These are phyloP conservation scores for Lasiodiplodia gonubiensis DNA, from an alignment of 2,329 filamentous ascomycete species.

Conservation along the genomic window DNA sequence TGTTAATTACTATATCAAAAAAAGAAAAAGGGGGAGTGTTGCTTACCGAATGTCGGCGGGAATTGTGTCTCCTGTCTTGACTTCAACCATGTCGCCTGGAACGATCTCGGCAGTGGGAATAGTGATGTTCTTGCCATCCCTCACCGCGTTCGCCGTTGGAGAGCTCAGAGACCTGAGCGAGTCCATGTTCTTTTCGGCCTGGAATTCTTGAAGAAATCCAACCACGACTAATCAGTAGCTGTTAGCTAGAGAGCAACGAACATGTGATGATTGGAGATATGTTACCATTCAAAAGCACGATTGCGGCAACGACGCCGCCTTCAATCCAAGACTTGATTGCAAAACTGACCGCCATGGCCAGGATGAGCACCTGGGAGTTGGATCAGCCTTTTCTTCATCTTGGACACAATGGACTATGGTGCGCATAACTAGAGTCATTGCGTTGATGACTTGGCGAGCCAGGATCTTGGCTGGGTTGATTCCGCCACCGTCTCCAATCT, in stretches of 20 bases:
- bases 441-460: slow-evolving; percentile 74
- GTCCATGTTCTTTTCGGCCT: slow-evolving; percentile 58
- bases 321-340: slow-evolving; percentile 56
- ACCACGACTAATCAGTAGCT: slow-evolving; percentile 41
- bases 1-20: not conserved
- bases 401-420: slow-evolving; percentile 4
- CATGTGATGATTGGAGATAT: too few species aligned
- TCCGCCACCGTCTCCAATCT: slow-evolving; percentile 70
- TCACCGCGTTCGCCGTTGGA: slow-evolving; percentile 54
- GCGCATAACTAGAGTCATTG: slow-evolving; percentile 71
- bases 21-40: not conserved
- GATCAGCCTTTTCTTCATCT: slow-evolving; percentile 23
- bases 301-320: slow-evolving; percentile 54
- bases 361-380: slow-evolving; percentile 46
- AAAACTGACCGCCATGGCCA: slow-evolving; percentile 57
- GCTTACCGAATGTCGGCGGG: slow-evolving; percentile 67
- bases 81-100: slow-evolving; percentile 68
- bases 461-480: slow-evolving; percentile 75
- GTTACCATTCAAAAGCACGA: slow-evolving; percentile 49
- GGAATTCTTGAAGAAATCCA: slow-evolving; percentile 54
- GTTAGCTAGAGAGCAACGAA: too few species aligned
- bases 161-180: slow-evolving; percentile 54
- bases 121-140: slow-evolving; percentile 59
- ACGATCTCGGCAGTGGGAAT: slow-evolving; percentile 66
- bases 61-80: slow-evolving; percentile 70